Evolutionary conservation across 768 basidiomycete genomes (phyloP).

Genomic region (Basidioascus undulatus): DNA sequence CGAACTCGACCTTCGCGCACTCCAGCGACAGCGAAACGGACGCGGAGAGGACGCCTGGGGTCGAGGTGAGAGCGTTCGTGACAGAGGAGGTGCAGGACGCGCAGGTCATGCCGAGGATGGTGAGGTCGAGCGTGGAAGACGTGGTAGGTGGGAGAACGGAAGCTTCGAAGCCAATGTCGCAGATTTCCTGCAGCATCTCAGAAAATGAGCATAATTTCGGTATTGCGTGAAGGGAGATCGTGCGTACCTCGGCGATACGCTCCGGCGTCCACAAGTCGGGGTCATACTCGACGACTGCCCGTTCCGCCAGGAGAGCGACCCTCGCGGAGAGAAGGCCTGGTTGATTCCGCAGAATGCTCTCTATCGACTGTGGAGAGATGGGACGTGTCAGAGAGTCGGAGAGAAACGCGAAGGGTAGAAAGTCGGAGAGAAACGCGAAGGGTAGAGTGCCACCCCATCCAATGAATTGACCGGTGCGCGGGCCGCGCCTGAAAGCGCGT

Average conservation of each 20-base stretch:
- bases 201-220: neutral
- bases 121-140: neutral
- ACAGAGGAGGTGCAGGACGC: conserved; percentile 55
- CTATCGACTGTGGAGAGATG: conserved; percentile 35
- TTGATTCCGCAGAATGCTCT: conserved; percentile 54
- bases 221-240: neutral
- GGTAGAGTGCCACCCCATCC: no score
- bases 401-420: no score
- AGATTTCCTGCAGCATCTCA: conserved; percentile 43
- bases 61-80: conserved; percentile 36
- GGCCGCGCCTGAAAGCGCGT: no score
- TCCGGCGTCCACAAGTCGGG: conserved; percentile 51
- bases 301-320: conserved; percentile 91
- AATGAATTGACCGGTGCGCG: no score
- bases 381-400: neutral
- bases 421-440: neutral
- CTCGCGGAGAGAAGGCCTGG: conserved; percentile 76
- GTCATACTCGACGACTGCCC: conserved; percentile 76
- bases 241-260: conserved; percentile 47
- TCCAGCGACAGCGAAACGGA: conserved; percentile 38
- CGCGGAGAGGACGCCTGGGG: conserved; percentile 51
- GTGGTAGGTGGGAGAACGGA: conserved; percentile 35
- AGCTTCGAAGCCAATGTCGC: conserved; percentile 79
- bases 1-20: conserved; percentile 45
- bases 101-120: conserved; percentile 19